Evolutionary conservation across 2,329 filamentous ascomycete genomes (phyloP), one percentile per base, ranked within the genome.

Genomic region (Juglanconis oblonga): DNA sequence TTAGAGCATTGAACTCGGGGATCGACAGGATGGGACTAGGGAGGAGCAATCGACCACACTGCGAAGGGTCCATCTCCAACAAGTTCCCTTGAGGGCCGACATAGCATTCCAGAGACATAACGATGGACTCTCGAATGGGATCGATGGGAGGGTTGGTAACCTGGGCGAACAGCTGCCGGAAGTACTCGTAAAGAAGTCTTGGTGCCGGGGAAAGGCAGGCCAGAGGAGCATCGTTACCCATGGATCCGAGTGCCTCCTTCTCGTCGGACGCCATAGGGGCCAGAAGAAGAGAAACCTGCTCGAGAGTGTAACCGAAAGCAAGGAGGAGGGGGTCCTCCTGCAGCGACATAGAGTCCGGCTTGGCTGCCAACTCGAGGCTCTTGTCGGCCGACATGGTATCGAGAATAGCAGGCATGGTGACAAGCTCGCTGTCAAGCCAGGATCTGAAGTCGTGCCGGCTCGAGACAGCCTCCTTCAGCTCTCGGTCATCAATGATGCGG

Each of bases 101-200:
- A 72, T 97, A 98, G 70, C 94, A 96, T 73, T 97, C 93, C 45
- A 98, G 79, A 58, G 94, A 97, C 94, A 98, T 98, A 75, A 98
- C 94, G 70, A 97, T 95, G 33, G 93, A 94, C 81, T 98, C 94
- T 75, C 94, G 86, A 68, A 98, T 98, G 36, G 94, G 94, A 71
- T 98, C 94, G 71, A 98, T 98, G 13, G 94, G 94, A 67, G 94
- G 94, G 76, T 98, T 98, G 64, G 94, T 98, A 73, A 98, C 94
- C 78, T 98, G 94, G 9, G 94, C 94, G 74, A 98, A 98, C 48
- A 98, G 87, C 79, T 98, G 91, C 64, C 94, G 88, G 88, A 98
- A 98, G 79, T 98, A 98, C 75, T 97, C 94, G 74, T 91, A 96
- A 24, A 97, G 84, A 57, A 97, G 81, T 67, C 93, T 90, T 67